These are phyloP conservation scores for Lycium ferocissimum DNA, from an alignment of 257 asterid species.

Conservation along the genomic window DNA sequence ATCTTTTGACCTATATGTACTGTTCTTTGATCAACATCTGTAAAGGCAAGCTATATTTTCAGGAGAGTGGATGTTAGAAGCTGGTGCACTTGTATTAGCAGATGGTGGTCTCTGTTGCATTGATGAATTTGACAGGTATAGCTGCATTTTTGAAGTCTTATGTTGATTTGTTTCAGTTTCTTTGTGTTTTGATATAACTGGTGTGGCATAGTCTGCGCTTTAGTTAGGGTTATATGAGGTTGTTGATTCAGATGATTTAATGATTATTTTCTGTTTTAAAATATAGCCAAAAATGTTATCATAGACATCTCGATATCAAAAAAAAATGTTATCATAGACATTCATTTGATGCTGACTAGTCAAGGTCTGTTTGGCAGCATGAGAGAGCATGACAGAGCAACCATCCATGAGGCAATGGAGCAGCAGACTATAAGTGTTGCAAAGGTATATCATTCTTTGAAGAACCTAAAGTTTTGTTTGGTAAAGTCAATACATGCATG, in stretches of 20 bases:
- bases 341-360: constrained; percentile 27
- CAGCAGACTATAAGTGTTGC: constrained; percentile 99
- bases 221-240: not conserved
- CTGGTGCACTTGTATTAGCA: constrained; percentile 97
- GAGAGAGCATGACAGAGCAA: constrained; percentile 97
- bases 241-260: not conserved
- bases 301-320: not conserved
- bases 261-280: not conserved
- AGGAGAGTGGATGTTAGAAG: constrained; percentile 99
- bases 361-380: constrained; percentile 59
- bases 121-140: constrained; percentile 96
- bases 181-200: not conserved
- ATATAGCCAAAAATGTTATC: constrained; percentile 21
- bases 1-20: not conserved
- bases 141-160: constrained; percentile 6
- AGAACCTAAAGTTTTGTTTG: not conserved
- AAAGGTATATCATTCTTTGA: constrained; percentile 61
- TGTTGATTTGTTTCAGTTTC: constrained; percentile 1
- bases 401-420: constrained; percentile 99
- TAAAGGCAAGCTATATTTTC: constrained; percentile 32
- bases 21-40: constrained; percentile 2
- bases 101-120: constrained; percentile 99
- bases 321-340: not conserved
- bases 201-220: not conserved
- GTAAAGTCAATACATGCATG: not conserved